Conservation (phyloP, 169 alveolate species). For the Theileria orientalis region DNA sequence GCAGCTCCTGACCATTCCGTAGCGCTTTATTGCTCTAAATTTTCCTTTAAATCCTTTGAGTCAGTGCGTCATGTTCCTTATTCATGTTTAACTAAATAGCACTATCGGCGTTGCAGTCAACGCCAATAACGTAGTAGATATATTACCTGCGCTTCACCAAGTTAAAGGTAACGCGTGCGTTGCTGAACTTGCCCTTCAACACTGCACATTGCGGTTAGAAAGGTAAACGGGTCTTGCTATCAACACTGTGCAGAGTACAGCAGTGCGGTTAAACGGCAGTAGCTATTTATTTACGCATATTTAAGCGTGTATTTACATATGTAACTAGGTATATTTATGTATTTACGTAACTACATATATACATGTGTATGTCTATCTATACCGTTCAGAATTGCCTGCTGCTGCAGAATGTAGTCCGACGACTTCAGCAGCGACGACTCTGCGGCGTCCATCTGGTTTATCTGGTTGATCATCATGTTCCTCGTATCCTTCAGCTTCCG, state of each 20-base stretch:
- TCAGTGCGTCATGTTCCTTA: too few relatives aligned
- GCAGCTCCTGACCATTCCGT: conserved; percentile 60
- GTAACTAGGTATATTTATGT: not conserved
- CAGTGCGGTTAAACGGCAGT: not conserved
- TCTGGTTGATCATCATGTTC: conserved; percentile 61
- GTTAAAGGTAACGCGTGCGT: conserved; percentile 28
- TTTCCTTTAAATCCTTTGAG: too few relatives aligned
- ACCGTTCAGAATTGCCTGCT: conserved; percentile 38
- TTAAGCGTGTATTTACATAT: not conserved
- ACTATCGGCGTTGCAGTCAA: too few relatives aligned
- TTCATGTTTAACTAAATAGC: too few relatives aligned
- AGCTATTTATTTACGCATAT: not conserved
- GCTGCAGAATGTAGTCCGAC: conserved; percentile 50
- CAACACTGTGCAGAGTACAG: not conserved
- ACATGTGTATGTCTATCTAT: not conserved
- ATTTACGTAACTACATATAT: not conserved
- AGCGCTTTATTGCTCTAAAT: conserved; percentile 55
- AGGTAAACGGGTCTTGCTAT: not conserved
- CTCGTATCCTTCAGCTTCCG: conserved; percentile 57
- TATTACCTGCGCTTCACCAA: conserved; percentile 36
- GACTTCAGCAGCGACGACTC: conserved; percentile 58
- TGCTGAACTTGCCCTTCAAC: conserved; percentile 39
- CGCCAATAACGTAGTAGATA: too few relatives aligned
- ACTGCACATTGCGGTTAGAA: not conserved
- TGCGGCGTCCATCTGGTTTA: conserved; percentile 62